Evolutionary conservation across 805 yeast genomes (phyloP), one percentile per base, ranked within the genome.

Genomic region (Yarrowia divulgata): DNA sequence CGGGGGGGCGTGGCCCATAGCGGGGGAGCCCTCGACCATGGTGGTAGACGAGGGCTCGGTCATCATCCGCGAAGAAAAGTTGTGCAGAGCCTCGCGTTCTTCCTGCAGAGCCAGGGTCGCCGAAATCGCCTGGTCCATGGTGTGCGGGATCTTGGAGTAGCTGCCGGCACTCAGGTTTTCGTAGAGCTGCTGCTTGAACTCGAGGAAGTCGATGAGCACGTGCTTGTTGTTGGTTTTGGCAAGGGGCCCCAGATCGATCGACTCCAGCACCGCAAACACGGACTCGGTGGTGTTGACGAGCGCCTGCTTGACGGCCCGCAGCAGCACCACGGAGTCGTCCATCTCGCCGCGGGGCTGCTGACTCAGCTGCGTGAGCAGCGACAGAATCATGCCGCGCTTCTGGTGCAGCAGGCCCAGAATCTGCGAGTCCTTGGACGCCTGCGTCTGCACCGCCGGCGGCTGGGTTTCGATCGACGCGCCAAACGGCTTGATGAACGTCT

Each of bases 61-160:
- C 68, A 63, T 63, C 57, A 49, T 63, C 5, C 68, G 57, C 7
- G 68, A 63, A 3, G 68, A 63, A 63, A 63, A 63, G 57, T 49
- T 63, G 29, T 48, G 57, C 34, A 63, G 68, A 2, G 46, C 48
- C 12, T 63, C 68, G n/a, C 57, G 46, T 29, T 63, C 68, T 46
- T 63, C 68, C 37, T 63, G 68, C 10, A 63, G 55, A 7, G 68
- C 68, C 29, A 63, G 48, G 8, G 68, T 63, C n/a, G 68, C 43
- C 13, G 55, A 48, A 48, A 63, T 49, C n/a, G 39, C 57, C 57
- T 49, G 68, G 19, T 63, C 68, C 55, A 63, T 39, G 10, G 45
- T 48, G 23, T 49, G 45, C 12, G 68, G 55, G 39, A 63, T 37
- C 48, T 63, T 63, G 3, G 55, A 48, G 48, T 48, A 63, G 29